Conservation (phyloP, 176 grass and related monocot genomes). For the Avena eriantha region DNA sequence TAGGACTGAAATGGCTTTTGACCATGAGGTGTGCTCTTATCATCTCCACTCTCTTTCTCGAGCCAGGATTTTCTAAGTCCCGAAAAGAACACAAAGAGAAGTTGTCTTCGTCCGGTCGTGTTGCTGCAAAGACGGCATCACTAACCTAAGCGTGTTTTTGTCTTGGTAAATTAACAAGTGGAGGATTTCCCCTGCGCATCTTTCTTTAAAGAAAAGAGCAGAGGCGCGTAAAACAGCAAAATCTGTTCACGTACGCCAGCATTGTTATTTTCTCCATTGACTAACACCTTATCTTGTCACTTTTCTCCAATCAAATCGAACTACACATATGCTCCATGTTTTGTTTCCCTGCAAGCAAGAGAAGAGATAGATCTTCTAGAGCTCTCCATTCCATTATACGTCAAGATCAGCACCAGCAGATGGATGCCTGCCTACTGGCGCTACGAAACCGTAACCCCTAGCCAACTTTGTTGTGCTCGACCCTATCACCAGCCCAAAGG, state of each 20-base stretch:
- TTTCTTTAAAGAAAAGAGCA: neutral
- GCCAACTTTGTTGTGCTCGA: neutral
- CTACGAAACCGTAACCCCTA: constrained; percentile 24
- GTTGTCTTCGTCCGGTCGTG: neutral
- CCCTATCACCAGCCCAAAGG: constrained; percentile 42
- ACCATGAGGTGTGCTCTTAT: neutral
- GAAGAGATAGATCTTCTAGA: neutral
- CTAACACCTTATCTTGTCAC: neutral
- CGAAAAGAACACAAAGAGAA: neutral
- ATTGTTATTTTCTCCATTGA: neutral
- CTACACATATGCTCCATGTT: neutral
- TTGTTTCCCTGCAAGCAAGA: neutral
- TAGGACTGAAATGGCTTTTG: neutral
- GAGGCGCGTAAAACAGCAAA: neutral
- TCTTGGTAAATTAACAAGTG: neutral
- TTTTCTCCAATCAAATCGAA: constrained; percentile 2
- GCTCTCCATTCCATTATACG: neutral
- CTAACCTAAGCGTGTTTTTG: neutral
- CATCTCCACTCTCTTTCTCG: neutral
- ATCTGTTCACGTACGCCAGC: neutral
- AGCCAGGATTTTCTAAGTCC: neutral
- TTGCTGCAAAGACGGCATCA: neutral
- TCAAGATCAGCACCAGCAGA: constrained; percentile 20
- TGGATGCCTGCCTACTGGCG: constrained; percentile 2
- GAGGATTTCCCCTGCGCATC: neutral